These are phyloP conservation scores for Phytophthora podocarpi DNA, from an alignment of 352 stramenopile species.

Conservation along the genomic window DNA sequence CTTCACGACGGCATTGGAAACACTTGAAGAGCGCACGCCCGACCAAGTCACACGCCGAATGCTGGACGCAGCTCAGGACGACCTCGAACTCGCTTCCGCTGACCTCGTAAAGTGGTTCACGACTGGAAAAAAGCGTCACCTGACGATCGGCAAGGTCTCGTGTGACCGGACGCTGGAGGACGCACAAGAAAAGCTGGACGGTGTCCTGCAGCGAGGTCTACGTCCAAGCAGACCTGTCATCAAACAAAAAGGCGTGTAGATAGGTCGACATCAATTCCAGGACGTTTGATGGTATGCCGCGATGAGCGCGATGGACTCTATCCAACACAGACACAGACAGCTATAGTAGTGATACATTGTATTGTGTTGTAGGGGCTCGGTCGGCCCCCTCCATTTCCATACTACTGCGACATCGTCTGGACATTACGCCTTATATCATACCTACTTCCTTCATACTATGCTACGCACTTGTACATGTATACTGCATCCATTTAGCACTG, in stretches of 20 bases:
- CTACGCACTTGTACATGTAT: slow-evolving; percentile 20
- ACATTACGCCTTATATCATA: slow-evolving; percentile 39
- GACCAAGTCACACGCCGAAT: slow-evolving; percentile 32
- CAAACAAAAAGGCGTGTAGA: slow-evolving; percentile 11
- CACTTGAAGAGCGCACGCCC: slow-evolving; percentile 46
- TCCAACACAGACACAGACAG: too few relatives aligned
- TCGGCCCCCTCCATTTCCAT: slow-evolving; percentile 18
- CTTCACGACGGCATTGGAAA: slow-evolving; percentile 47
- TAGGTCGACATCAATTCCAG: too few relatives aligned
- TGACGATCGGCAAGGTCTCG: slow-evolving; percentile 32
- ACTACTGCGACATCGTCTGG: slow-evolving; percentile 24
- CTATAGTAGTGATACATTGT: slow-evolving; percentile 34
- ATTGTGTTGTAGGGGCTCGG: slow-evolving; percentile 15
- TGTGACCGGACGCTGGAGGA: slow-evolving; percentile 53
- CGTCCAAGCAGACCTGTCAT: slow-evolving; percentile 10
- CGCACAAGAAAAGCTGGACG: slow-evolving; percentile 42
- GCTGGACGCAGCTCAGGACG: slow-evolving; percentile 55
- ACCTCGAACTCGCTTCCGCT: slow-evolving; percentile 24
- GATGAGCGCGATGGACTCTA: too few relatives aligned
- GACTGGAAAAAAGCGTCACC: slow-evolving; percentile 31
- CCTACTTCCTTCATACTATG: slow-evolving; percentile 20
- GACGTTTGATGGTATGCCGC: not conserved
- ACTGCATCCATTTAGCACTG: slow-evolving; percentile 17
- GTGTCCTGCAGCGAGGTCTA: slow-evolving; percentile 21
- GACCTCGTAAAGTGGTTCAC: slow-evolving; percentile 42